Evolutionary conservation across 2,329 filamentous ascomycete species (phyloP), one percentile per base, ranked within the genome.

Genomic region (Lasiodiplodia citricola): DNA sequence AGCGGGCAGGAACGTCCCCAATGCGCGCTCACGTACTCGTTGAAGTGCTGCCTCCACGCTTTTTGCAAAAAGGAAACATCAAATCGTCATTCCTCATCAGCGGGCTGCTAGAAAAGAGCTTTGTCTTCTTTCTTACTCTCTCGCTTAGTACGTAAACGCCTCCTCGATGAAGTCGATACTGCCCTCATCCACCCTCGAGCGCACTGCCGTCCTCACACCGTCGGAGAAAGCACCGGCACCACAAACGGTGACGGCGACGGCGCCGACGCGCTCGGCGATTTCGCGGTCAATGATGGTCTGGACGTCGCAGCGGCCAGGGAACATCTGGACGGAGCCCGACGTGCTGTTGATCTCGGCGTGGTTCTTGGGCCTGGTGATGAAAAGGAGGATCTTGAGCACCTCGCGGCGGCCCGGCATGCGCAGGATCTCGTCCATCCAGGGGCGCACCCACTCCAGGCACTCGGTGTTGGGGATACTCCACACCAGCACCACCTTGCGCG

Each of bases 381-480:
- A 90, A 4, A 91, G 82, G 73, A 87, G 85, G 70, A 90, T 86
- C 63, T 83, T 83, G 14, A 91, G 83, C 18, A 88, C 81, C 35
- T 90, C 85, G 68, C 87, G 82, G 8, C 88, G 85, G 13, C 83
- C 82, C 2, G 87, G 86, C 79, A 90, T 85, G 28, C 83, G 82
- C 47, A 91, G 81, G 70, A 91, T 87, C 73, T 87, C 81, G 76
- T 90, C 87, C 88, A 91, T 91, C 86, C 87, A 91, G 2, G 83
- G 81, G 10, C 85, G 84, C n/a, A 90, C 84, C 88, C 88, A 91
- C 73, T 86, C 83, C 18, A 91, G 83, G 64, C 85, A 83, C 68
- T 90, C 88, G 4, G 90, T 90, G 74, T 87, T 91, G 74, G 92
- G 92, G 68, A 95, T 91, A 60, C 90, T 90, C 92, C 92, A 95